Evolutionary conservation across 192 early-diverging fungal species (phyloP).

Genomic region (Gaertneriomyces semiglobifer): DNA sequence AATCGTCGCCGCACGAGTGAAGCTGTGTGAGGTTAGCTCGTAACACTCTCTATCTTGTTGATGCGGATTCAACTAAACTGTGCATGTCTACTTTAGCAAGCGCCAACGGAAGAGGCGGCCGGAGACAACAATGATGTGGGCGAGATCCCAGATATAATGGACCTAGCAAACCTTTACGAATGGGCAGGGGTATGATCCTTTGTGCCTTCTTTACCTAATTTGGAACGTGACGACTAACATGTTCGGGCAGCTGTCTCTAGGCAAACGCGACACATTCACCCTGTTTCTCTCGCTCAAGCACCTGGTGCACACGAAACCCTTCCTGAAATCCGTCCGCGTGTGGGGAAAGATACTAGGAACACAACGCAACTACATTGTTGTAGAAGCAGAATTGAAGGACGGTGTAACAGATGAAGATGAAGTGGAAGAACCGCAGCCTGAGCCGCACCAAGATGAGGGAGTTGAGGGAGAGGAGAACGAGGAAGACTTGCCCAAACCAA

Average conservation of each 20-base stretch:
- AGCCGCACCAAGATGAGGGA: slow-evolving; percentile 26
- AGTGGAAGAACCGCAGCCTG: slow-evolving; percentile 13
- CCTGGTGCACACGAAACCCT: slow-evolving; percentile 46
- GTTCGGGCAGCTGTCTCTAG: slow-evolving; percentile 44
- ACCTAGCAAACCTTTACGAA: slow-evolving; percentile 54
- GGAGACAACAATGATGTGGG: slow-evolving; percentile 40
- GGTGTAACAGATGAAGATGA: slow-evolving; percentile 48
- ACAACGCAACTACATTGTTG: slow-evolving; percentile 46
- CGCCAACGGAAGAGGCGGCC: slow-evolving; percentile 28
- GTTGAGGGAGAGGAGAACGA: slow-evolving; percentile 30
- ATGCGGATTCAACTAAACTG: background rate
- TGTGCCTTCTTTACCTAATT: background rate
- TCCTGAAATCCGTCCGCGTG: slow-evolving; percentile 51
- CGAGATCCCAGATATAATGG: slow-evolving; percentile 62
- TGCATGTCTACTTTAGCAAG: background rate
- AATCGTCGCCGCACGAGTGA: slow-evolving; percentile 34
- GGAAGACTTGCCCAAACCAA: slow-evolving; percentile 35
- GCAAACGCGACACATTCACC: slow-evolving; percentile 54
- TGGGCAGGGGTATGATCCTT: slow-evolving; percentile 53
- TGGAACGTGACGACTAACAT: background rate
- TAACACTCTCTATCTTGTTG: background rate
- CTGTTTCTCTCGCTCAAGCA: slow-evolving; percentile 53
- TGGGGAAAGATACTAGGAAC: slow-evolving; percentile 56
- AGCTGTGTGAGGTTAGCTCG: slow-evolving; percentile 39
- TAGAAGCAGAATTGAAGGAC: slow-evolving; percentile 54